phyloP scores from a whole-genome alignment of 306 rosid genomes.

The Bauhinia variegata region DNA sequence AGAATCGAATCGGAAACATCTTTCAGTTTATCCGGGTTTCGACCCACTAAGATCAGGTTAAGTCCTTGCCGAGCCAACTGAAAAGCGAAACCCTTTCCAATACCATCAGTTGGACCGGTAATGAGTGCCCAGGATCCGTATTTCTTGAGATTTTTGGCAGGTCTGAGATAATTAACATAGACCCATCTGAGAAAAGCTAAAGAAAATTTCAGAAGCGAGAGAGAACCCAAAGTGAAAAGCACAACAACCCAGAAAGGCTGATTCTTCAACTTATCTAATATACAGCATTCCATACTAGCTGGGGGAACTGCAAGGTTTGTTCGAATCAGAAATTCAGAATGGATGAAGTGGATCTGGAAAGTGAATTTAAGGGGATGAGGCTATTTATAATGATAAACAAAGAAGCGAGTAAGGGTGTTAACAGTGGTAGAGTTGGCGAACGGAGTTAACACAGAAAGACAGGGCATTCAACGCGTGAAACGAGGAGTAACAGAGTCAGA shows the following conservation, averaged over 20 bases:
- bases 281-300: constrained; percentile 59
- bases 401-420: neutral
- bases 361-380: constrained; percentile 6
- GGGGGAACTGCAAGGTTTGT: neutral
- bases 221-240: constrained; percentile 53
- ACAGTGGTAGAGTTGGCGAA: neutral
- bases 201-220: constrained; percentile 46
- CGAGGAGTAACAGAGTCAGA: no score
- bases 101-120: constrained; percentile 82
- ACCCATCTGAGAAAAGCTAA: constrained; percentile 57
- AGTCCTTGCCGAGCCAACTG: constrained; percentile 70
- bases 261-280: constrained; percentile 49
- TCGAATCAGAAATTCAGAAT: no score
- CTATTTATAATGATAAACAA: neutral
- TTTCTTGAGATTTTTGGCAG: constrained; percentile 64
- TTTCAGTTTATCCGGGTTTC: constrained; percentile 77
- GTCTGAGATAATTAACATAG: constrained; percentile 74
- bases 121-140: constrained; percentile 86
- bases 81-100: constrained; percentile 79
- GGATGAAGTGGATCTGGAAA: neutral
- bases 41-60: constrained; percentile 75
- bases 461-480: no score
- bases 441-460: no score
- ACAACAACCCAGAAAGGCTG: constrained; percentile 64
- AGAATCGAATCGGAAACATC: constrained; percentile 67